Evolutionary conservation across 345 rosid genomes (phyloP), one percentile per base, ranked within the genome.

Genomic region (Ceriops zippeliana): DNA sequence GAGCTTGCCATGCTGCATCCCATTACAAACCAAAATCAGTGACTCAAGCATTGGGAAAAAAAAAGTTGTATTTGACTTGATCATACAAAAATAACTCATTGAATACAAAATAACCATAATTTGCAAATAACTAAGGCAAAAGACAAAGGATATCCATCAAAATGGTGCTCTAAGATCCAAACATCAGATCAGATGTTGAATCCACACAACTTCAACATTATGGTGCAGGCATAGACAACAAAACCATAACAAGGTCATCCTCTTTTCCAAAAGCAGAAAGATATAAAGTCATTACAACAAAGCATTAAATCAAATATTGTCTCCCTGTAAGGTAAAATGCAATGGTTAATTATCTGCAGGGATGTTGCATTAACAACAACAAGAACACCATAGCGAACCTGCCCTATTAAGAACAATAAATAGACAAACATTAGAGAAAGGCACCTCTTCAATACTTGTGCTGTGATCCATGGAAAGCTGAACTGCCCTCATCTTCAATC

Each of bases 381-480:
- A 60, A 58, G 26, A 53, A 19, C 58, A 2, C 13, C 31, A 57
- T 65, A 51, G 61, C 34, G 15, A 57, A 49, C 58, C 5, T n/a
- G 22, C 37, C 37, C 9, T 34, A 31, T 20, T 61, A 49, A 60
- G 58, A 26, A 59, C 34, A 56, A 54, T 31, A 58, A 71, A 20
- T 42, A 38, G 37, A 75, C 7, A 63, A 67, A 49, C n/a, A 70
- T 74, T 32, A 35, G 61, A 75, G 68, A 66, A 73, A 67, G 73
- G 68, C 47, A 90, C 98, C 93, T 90, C 90, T 76, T 89, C 93
- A 37, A 84, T 83, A 78, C 85, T 85, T 37, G 96, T 93, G 87
- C 97, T 82, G 81, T 93, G 98, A 76, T 93, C 98, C 73, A 86
- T 89, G 53, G 98, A 89, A 73, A 93, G 96, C 71, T 93, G 98